Evolutionary conservation across 106 monocot species (phyloP).

Genomic region (Phalaenopsis equestris): DNA sequence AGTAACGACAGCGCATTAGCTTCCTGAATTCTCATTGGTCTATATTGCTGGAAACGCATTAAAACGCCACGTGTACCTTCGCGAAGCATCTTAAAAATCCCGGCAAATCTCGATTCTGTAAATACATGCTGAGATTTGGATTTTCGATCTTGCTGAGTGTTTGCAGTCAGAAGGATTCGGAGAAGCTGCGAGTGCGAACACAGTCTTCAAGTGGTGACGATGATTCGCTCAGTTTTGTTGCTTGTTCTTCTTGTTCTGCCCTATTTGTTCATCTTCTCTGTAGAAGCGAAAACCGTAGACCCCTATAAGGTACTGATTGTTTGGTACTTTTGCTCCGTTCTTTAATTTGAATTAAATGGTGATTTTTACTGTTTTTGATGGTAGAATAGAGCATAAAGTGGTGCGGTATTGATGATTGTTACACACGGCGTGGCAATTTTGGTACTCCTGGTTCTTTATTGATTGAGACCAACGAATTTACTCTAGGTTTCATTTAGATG

Average conservation of each 20-base stretch:
- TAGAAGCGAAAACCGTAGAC: constrained; percentile 36
- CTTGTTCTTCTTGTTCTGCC: constrained; percentile 6
- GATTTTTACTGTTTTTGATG: neutral
- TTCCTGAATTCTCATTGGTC: constrained; percentile 6
- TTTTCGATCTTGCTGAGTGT: neutral
- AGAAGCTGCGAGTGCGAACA: neutral
- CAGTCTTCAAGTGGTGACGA: neutral
- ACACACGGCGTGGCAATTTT: neutral
- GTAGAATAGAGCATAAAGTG: neutral
- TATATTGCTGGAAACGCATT: neutral
- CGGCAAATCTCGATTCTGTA: neutral
- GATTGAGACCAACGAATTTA: too few relatives aligned
- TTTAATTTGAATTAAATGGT: neutral
- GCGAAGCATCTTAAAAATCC: neutral
- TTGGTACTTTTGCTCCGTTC: neutral
- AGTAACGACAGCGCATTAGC: neutral
- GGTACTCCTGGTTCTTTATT: neutral
- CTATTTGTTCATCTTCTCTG: neutral
- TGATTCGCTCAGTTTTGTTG: constrained; percentile 8
- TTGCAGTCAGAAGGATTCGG: neutral
- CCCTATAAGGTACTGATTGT: constrained; percentile 38
- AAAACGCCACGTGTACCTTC: neutral
- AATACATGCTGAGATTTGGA: neutral
- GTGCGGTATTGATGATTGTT: neutral
- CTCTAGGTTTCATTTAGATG: neutral